These are phyloP conservation scores for Macrocybe gigantea DNA, from an alignment of 768 basidiomycete species.

Conservation along the genomic window DNA sequence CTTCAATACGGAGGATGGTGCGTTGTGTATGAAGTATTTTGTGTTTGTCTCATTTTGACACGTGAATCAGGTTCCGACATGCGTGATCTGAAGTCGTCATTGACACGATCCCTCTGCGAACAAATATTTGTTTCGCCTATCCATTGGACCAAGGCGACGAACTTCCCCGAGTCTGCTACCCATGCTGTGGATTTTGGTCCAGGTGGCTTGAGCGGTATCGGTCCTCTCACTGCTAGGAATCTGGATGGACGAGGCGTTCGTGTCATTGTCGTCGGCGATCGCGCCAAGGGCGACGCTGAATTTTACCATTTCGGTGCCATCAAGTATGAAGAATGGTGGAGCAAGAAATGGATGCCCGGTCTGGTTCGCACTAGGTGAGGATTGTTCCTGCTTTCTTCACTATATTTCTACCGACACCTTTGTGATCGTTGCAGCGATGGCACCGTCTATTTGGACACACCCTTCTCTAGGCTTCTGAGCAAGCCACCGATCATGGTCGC, in stretches of 20 bases:
- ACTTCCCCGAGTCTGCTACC: slow-evolving; percentile 86
- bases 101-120: slow-evolving; percentile 85
- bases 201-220: slow-evolving; percentile 90
- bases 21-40: slow-evolving; percentile 19
- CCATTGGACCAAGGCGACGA: slow-evolving; percentile 87
- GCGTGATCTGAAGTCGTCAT: slow-evolving; percentile 56
- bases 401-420: slow-evolving; percentile 3
- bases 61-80: slow-evolving; percentile 71
- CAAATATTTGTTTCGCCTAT: slow-evolving; percentile 91
- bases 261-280: slow-evolving; percentile 86
- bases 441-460: slow-evolving; percentile 86
- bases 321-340: slow-evolving; percentile 86
- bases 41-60: slow-evolving; percentile 11
- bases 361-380: slow-evolving; percentile 85
- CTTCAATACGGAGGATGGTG: slow-evolving; percentile 91
- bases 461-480: slow-evolving; percentile 91
- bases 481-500: slow-evolving; percentile 99
- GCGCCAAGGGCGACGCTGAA: slow-evolving; percentile 83
- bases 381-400: slow-evolving; percentile 2
- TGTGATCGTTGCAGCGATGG: slow-evolving; percentile 63
- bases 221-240: slow-evolving; percentile 83
- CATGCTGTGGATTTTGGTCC: slow-evolving; percentile 97
- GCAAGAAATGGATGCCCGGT: slow-evolving; percentile 77
- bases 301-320: slow-evolving; percentile 63
- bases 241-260: slow-evolving; percentile 92